Conservation (phyloP, 2,329 filamentous ascomycete species). For the Nemania abortiva region DNA sequence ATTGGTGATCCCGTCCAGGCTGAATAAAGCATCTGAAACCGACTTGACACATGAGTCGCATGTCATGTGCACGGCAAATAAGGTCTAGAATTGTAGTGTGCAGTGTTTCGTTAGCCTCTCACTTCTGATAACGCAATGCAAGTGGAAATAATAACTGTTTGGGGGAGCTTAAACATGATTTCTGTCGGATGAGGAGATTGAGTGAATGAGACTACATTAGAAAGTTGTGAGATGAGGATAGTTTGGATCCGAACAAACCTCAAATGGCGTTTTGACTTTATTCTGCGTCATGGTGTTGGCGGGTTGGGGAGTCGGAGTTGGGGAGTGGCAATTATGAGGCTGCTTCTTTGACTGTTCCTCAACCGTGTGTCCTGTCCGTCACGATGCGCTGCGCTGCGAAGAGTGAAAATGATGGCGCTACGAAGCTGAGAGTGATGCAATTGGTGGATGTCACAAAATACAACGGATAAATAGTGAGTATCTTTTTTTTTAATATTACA, state of each 20-base stretch:
- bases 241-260: constrained; percentile 46
- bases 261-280: constrained; percentile 52
- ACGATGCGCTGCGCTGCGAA: constrained; percentile 32
- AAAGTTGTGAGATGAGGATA: constrained; percentile 19
- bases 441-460: constrained; percentile 42
- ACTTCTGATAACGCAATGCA: constrained; percentile 6
- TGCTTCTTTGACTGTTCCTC: constrained; percentile 28
- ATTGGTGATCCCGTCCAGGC: constrained; percentile 82
- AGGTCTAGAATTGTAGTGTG: constrained; percentile 70
- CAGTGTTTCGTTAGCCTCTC: constrained; percentile 47
- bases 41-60: constrained; percentile 91
- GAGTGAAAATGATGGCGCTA: constrained; percentile 44
- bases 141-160: neutral
- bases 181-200: neutral
- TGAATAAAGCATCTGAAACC: constrained; percentile 81
- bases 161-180: neutral
- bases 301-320: constrained; percentile 9
- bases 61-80: constrained; percentile 93
- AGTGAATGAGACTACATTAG: neutral
- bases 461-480: constrained; percentile 44
- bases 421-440: constrained; percentile 43
- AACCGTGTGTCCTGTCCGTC: constrained; percentile 34
- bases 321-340: constrained; percentile 8
- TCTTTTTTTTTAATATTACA: constrained; percentile 48
- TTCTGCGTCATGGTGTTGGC: constrained; percentile 48